These are phyloP conservation scores for Tulasnella sp. DNA, from an alignment of 768 basidiomycete genomes.

Conservation along the genomic window DNA sequence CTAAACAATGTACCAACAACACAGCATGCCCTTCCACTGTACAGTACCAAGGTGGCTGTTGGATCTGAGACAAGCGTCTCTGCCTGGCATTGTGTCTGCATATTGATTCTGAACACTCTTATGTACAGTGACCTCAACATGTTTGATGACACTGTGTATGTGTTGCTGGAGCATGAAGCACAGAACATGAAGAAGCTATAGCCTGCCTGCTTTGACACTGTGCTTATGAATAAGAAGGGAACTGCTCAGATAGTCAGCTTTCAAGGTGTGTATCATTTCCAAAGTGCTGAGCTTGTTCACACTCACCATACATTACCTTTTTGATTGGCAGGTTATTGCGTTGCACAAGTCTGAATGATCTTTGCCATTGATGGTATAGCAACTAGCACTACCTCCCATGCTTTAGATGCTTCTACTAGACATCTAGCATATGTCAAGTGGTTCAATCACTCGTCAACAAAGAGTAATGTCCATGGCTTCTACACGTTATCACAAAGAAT, in stretches of 20 bases:
- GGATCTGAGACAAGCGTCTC: no score
- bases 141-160: not conserved
- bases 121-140: not conserved
- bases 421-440: conserved; percentile 8
- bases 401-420: no score
- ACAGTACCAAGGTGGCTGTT: no score
- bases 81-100: not conserved
- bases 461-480: no score
- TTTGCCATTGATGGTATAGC: not conserved
- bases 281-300: no score
- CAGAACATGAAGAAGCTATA: not conserved
- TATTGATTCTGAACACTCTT: not conserved
- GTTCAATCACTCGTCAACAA: no score
- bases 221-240: not conserved
- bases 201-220: not conserved
- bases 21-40: not conserved
- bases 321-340: not conserved
- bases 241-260: not conserved
- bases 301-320: not conserved
- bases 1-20: no score
- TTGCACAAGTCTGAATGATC: not conserved
- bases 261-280: not conserved
- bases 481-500: no score
- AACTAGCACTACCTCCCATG: not conserved
- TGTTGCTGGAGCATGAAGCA: not conserved